These are phyloP conservation scores for Epichloe baconii DNA, from an alignment of 2,329 filamentous ascomycete genomes.

Conservation along the genomic window DNA sequence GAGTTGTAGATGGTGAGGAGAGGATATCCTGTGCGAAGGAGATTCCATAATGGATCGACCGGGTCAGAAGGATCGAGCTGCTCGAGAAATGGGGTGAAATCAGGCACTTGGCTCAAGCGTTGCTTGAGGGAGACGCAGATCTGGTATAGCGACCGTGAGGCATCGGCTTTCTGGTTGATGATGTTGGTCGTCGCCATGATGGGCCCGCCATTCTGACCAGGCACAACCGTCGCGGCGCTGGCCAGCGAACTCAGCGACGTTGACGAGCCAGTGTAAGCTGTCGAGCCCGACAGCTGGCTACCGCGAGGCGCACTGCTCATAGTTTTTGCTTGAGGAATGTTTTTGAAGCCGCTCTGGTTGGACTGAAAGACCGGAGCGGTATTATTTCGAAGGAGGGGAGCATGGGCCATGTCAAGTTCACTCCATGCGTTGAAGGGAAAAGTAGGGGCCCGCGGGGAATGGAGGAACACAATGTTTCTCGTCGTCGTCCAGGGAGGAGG, in stretches of 20 bases:
- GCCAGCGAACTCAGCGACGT: constrained; percentile 38
- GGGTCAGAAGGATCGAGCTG: constrained; percentile 62
- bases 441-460: constrained; percentile 1
- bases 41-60: constrained; percentile 82
- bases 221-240: constrained; percentile 29
- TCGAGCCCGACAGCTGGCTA: constrained; percentile 51
- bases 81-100: constrained; percentile 62
- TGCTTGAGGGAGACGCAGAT: constrained; percentile 80
- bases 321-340: constrained; percentile 27
- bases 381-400: constrained; percentile 45
- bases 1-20: constrained; percentile 83
- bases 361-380: constrained; percentile 42
- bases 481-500: neutral
- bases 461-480: neutral
- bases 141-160: constrained; percentile 83
- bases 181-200: constrained; percentile 79
- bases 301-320: constrained; percentile 42
- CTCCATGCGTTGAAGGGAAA: constrained; percentile 24
- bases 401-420: constrained; percentile 42
- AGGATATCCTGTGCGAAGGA: constrained; percentile 71
- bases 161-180: constrained; percentile 93
- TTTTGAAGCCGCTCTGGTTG: constrained; percentile 29
- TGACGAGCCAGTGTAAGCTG: constrained; percentile 38
- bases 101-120: constrained; percentile 70
- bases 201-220: constrained; percentile 37